Evolutionary conservation across 495 filamentous ascomycete genomes (phyloP).

Genomic region (Neurospora sp.): DNA sequence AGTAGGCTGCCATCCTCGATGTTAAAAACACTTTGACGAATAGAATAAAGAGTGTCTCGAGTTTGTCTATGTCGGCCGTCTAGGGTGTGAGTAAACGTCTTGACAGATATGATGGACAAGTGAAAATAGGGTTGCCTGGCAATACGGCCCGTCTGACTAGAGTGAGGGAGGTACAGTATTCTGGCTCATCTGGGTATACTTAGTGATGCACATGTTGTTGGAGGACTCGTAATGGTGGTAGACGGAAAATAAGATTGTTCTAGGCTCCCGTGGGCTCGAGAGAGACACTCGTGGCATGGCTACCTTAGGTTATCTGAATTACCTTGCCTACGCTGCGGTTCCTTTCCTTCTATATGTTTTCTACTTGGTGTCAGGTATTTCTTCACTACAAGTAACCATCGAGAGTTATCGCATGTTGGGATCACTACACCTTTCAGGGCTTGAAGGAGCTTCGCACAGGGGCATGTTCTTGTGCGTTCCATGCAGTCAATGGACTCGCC

Average conservation of each 20-base stretch:
- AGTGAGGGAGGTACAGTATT: neutral
- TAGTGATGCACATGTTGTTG: neutral
- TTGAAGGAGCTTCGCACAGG: no score
- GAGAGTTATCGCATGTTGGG: no score
- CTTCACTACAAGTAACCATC: no score
- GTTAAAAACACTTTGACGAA: neutral
- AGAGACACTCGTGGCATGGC: neutral
- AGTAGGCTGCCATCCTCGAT: neutral
- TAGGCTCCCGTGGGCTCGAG: neutral
- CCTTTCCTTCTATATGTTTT: neutral
- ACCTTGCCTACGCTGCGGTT: neutral
- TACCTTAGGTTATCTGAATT: neutral
- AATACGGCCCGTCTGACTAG: neutral
- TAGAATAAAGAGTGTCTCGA: neutral
- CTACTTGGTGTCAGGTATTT: neutral
- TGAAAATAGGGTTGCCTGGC: neutral
- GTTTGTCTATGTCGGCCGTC: neutral
- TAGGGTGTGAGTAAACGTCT: neutral
- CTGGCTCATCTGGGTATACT: neutral
- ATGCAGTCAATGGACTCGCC: neutral
- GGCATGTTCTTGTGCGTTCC: neutral
- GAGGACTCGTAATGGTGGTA: neutral
- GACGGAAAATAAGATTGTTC: neutral
- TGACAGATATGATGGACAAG: neutral
- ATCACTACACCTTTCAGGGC: no score